phyloP scores from a whole-genome alignment of 768 basidiomycete genomes.

The Boletus edulis region DNA sequence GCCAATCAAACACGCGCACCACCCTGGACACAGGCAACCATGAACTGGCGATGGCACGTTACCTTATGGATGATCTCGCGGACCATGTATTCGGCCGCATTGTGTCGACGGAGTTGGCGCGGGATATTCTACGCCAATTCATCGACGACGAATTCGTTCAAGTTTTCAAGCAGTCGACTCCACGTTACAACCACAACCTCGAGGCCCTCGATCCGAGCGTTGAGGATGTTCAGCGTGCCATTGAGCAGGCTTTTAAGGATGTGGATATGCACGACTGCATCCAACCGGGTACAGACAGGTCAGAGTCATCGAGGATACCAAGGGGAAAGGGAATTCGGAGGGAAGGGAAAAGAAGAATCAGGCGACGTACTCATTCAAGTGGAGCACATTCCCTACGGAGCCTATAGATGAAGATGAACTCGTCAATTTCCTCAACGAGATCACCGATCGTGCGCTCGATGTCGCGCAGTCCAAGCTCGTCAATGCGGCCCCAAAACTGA shows the following conservation, averaged over 20 bases:
- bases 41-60: constrained; percentile 5
- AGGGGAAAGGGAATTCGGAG: background rate
- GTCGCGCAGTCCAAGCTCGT: background rate
- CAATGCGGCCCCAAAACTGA: background rate
- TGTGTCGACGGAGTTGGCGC: background rate
- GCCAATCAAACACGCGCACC: background rate
- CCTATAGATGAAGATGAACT: constrained; percentile 4
- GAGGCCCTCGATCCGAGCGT: background rate
- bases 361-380: constrained; percentile 4
- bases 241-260: background rate
- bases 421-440: constrained; percentile 1
- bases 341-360: background rate
- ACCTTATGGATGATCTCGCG: background rate
- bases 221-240: background rate
- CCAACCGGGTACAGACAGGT: background rate
- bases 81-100: constrained; percentile 8
- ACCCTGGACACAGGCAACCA: background rate
- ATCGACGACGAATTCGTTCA: background rate
- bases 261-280: background rate
- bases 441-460: constrained; percentile 2
- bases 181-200: no score
- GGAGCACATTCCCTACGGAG: constrained; percentile 2
- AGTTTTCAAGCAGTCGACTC: background rate
- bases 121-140: background rate
- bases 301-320: background rate